phyloP scores from a whole-genome alignment of 345 rosid species.

The Pistacia atlantica region DNA sequence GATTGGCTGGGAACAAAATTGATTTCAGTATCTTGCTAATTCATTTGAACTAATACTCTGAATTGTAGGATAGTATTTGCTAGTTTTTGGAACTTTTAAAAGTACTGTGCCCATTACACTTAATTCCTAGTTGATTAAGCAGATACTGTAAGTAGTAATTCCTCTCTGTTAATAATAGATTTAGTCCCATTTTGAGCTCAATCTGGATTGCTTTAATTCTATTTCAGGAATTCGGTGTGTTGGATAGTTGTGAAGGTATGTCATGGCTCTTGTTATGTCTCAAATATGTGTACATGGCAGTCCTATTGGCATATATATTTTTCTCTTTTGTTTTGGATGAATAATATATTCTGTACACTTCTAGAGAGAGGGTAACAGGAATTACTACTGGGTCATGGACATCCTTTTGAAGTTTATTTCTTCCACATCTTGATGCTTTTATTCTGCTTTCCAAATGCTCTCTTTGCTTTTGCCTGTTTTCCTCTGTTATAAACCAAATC shows the following conservation, averaged over 20 bases:
- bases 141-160: neutral
- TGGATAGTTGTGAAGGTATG: neutral
- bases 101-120: neutral
- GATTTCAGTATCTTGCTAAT: neutral
- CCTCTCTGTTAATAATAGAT: no score
- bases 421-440: neutral
- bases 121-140: neutral
- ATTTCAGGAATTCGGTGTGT: no score
- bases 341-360: no score
- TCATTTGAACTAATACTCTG: no score
- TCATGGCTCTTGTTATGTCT: neutral
- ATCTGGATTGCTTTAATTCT: no score
- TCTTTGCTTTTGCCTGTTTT: neutral
- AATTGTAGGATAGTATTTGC: neutral
- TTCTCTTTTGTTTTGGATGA: no score
- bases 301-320: neutral
- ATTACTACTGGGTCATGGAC: neutral
- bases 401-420: neutral
- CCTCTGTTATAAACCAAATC: neutral
- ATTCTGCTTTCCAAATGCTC: no score
- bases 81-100: neutral
- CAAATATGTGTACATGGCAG: neutral
- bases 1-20: neutral
- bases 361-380: no score
- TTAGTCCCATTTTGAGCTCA: no score